A percentile compares a stretch with the other conserved stretches of the same genome.
phyloP scores from a whole-genome alignment of 2,329 filamentous ascomycete genomes.

The Phoma sp. region DNA sequence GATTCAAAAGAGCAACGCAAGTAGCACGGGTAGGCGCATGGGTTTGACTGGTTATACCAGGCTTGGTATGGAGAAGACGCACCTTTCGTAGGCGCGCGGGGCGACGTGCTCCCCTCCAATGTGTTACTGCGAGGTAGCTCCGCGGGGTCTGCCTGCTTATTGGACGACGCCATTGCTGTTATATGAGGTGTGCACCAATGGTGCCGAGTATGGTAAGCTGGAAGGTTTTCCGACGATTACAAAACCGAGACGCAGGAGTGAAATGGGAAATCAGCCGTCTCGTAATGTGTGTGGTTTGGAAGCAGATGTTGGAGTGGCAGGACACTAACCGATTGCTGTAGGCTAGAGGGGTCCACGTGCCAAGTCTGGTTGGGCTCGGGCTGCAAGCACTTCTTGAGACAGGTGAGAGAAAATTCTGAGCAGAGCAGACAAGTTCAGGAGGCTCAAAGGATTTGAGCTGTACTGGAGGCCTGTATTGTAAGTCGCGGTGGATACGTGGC shows the following conservation, averaged over 20 bases:
- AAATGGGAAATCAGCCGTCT: slow-evolving; percentile 3
- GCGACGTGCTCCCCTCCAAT: slow-evolving; percentile 36
- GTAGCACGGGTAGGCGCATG: slow-evolving; percentile 3
- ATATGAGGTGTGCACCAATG: slow-evolving; percentile 2
- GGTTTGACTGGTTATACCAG: slow-evolving; percentile 5
- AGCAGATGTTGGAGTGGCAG: slow-evolving; percentile 16
- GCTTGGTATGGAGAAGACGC: slow-evolving; percentile 26
- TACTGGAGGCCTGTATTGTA: background rate
- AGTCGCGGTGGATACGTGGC: slow-evolving; percentile 1
- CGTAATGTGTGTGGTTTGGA: slow-evolving; percentile 6
- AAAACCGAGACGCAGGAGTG: slow-evolving; percentile 8
- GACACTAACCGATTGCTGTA: slow-evolving; percentile 26
- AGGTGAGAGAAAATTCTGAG: slow-evolving; percentile 9
- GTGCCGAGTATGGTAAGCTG: slow-evolving; percentile 7
- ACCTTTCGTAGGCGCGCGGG: slow-evolving; percentile 40
- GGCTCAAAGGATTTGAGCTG: background rate
- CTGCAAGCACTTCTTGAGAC: slow-evolving; percentile 16
- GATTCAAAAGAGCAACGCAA: background rate
- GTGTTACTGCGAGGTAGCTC: slow-evolving; percentile 21
- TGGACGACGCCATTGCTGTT: slow-evolving; percentile 36
- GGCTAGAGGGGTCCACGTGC: slow-evolving; percentile 38
- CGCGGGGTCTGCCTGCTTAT: slow-evolving; percentile 31
- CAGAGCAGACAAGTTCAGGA: background rate
- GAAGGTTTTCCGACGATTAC: slow-evolving; percentile 5
- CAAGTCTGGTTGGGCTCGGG: slow-evolving; percentile 33